These are phyloP conservation scores for Trichoderma parareesei DNA, from an alignment of 495 filamentous ascomycete genomes.

Conservation along the genomic window DNA sequence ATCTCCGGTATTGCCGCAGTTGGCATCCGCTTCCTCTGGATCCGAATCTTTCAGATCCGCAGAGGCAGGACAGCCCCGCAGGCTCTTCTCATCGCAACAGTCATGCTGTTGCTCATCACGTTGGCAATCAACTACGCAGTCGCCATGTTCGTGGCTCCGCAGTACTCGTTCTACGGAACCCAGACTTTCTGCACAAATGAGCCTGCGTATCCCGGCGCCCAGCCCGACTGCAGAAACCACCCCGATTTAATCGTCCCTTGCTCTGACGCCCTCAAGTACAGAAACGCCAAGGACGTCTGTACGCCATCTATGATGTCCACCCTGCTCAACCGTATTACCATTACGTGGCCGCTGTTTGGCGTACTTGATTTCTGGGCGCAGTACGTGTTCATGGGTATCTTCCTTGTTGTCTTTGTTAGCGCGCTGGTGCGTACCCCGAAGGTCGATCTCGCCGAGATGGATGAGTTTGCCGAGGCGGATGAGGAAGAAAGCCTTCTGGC, in stretches of 20 bases:
- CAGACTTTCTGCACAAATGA: conserved; percentile 83
- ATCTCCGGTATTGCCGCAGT: conserved; percentile 77
- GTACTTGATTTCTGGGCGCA: conserved; percentile 90
- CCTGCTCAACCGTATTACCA: conserved; percentile 86
- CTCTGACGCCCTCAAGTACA: conserved; percentile 58
- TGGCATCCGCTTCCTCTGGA: conserved; percentile 93
- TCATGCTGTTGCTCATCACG: conserved; percentile 80
- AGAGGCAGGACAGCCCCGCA: conserved; percentile 85
- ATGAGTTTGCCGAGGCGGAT: conserved; percentile 86
- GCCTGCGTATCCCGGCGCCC: conserved; percentile 44
- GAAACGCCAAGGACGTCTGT: conserved; percentile 65
- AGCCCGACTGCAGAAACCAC: conserved; percentile 74
- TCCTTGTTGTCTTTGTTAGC: conserved; percentile 66
- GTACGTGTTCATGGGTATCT: conserved; percentile 79
- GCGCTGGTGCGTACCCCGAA: conserved; percentile 72
- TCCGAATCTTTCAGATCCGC: conserved; percentile 81
- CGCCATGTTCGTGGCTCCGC: conserved; percentile 84
- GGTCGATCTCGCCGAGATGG: conserved; percentile 62
- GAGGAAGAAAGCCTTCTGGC: conserved; percentile 90
- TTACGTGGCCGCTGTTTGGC: conserved; percentile 97
- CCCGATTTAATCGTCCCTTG: conserved; percentile 68
- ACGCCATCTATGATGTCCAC: conserved; percentile 85
- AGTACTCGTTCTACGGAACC: conserved; percentile 89
- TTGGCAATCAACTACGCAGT: conserved; percentile 87
- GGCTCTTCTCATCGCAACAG: conserved; percentile 82